These are phyloP conservation scores for Agarophyton chilense DNA, from an alignment of 23 red algal genomes.

Conservation along the genomic window DNA sequence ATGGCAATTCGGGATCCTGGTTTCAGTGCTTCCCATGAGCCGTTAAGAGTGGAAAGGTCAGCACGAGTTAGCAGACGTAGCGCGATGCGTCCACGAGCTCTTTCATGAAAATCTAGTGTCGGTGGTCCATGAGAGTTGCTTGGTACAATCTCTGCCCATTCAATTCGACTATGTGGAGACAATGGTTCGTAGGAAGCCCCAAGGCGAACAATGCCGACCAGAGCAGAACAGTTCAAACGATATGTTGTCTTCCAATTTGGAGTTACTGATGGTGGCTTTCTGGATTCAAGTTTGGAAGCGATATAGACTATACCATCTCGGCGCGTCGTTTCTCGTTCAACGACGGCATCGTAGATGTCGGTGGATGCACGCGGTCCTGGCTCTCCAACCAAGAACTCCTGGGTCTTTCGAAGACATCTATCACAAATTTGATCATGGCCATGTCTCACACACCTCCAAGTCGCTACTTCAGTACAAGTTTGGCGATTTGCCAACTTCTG, in stretches of 20 bases:
- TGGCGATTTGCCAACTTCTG: neutral
- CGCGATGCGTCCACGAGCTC: constrained; percentile 27
- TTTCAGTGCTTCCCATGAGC: constrained; percentile 10
- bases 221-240: constrained; percentile 51
- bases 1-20: constrained; percentile 28
- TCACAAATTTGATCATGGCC: constrained; percentile 43
- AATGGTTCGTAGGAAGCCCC: constrained; percentile 34
- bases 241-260: constrained; percentile 68
- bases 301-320: constrained; percentile 45
- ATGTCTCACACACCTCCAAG: constrained; percentile 27
- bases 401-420: constrained; percentile 10
- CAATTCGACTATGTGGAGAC: neutral
- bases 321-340: constrained; percentile 41
- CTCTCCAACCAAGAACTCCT: constrained; percentile 1
- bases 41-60: constrained; percentile 34
- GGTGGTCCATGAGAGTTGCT: neutral
- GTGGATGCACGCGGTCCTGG: constrained; percentile 51
- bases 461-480: neutral
- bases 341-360: constrained; percentile 56
- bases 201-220: constrained; percentile 43
- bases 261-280: constrained; percentile 37
- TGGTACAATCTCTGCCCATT: constrained; percentile 68
- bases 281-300: constrained; percentile 28
- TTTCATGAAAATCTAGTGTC: constrained; percentile 7
- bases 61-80: constrained; percentile 40